Evolutionary conservation across 768 basidiomycete genomes (phyloP).

Genomic region (Hygrophoropsis aurantiaca): DNA sequence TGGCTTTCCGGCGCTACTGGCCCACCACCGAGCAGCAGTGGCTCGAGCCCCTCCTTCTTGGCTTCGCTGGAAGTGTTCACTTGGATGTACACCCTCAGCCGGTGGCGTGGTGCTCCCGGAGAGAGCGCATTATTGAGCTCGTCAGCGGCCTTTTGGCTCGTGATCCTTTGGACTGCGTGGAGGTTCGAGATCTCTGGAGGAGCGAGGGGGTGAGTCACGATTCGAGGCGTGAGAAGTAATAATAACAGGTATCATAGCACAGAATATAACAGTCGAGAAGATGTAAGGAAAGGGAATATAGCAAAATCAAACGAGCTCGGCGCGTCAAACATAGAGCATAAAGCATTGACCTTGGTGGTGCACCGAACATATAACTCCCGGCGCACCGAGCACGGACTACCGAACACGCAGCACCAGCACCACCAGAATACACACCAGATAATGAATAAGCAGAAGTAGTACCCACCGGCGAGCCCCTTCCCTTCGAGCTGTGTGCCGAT

Average conservation of each 20-base stretch:
- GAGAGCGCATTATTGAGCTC: constrained; percentile 75
- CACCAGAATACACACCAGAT: too few relatives aligned
- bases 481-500: constrained; percentile 94
- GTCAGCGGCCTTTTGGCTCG: constrained; percentile 77
- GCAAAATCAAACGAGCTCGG: too few relatives aligned
- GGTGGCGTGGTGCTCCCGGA: constrained; percentile 46
- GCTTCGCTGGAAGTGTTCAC: constrained; percentile 96
- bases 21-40: too few relatives aligned
- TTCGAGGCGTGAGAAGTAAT: neutral
- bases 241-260: too few relatives aligned
- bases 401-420: too few relatives aligned
- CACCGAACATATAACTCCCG: too few relatives aligned
- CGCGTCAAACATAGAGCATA: too few relatives aligned
- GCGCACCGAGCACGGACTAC: too few relatives aligned
- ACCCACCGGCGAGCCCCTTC: constrained; percentile 78
- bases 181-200: constrained; percentile 87
- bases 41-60: constrained; percentile 81
- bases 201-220: too few relatives aligned
- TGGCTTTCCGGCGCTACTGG: too few relatives aligned
- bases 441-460: constrained; percentile 10
- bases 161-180: constrained; percentile 81
- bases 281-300: constrained; percentile 2
- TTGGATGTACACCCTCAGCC: constrained; percentile 84
- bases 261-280: too few relatives aligned
- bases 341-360: too few relatives aligned